Conservation (phyloP, 352 stramenopile species). For the Phytophthora pinifolia region DNA sequence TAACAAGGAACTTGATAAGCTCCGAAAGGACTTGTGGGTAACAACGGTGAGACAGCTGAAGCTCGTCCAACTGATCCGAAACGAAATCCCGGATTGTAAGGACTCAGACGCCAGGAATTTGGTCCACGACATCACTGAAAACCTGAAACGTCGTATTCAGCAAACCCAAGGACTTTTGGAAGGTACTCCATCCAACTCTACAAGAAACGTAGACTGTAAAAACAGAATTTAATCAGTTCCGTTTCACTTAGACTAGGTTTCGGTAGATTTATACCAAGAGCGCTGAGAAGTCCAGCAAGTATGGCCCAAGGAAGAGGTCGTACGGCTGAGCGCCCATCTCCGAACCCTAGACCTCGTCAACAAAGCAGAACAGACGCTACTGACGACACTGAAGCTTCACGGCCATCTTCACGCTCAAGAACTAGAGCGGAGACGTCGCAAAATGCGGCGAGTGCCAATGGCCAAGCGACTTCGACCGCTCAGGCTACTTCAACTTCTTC, state of each 20-base stretch:
- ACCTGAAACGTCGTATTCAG: not conserved
- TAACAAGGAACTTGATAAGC: slow-evolving; percentile 8
- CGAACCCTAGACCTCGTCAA: slow-evolving; percentile 4
- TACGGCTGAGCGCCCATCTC: slow-evolving; percentile 2
- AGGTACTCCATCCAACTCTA: slow-evolving; percentile 6
- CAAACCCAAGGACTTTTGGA: not conserved
- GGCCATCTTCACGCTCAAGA: not conserved
- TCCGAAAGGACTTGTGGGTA: slow-evolving; percentile 11
- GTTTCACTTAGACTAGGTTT: not conserved
- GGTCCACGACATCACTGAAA: not conserved
- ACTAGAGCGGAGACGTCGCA: not conserved
- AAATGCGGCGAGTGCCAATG: not conserved
- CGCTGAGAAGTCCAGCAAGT: slow-evolving; percentile 4
- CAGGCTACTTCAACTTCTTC: not conserved
- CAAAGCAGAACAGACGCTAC: slow-evolving; percentile 1
- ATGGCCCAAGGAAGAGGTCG: slow-evolving; percentile 4
- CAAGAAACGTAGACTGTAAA: slow-evolving; percentile 6
- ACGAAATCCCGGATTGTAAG: slow-evolving; percentile 16
- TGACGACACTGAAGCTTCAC: not conserved
- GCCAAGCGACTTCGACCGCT: not conserved
- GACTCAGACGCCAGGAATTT: slow-evolving; percentile 2
- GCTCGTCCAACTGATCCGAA: slow-evolving; percentile 12
- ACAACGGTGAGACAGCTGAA: slow-evolving; percentile 15
- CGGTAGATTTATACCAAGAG: slow-evolving; percentile 1
- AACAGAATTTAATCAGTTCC: not conserved